Evolutionary conservation across 805 yeast species (phyloP).

Genomic region (Jamesozyma rosinii): DNA sequence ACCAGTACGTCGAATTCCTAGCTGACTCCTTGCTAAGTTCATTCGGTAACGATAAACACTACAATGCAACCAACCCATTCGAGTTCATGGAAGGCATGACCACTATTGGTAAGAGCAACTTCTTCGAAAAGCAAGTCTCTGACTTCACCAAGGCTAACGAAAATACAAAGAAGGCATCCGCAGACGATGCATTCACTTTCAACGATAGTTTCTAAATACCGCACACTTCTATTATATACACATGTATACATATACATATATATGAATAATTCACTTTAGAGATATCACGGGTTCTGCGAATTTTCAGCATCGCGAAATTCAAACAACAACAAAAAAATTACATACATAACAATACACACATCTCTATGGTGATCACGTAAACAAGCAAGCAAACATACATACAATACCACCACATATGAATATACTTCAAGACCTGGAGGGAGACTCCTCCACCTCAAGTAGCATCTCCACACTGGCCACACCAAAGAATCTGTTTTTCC

Average conservation of each 20-base stretch:
- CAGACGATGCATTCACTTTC: conserved; percentile 53
- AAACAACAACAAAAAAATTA: too few species aligned
- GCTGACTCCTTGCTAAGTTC: conserved; percentile 90
- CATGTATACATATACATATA: too few species aligned
- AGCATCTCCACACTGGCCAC: not conserved
- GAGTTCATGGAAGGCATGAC: conserved; percentile 98
- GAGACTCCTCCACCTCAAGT: not conserved
- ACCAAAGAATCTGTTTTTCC: conserved; percentile 2
- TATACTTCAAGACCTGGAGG: not conserved
- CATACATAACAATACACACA: too few species aligned
- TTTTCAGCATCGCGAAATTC: too few species aligned
- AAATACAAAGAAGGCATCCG: conserved; percentile 39
- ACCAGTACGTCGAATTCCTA: conserved; percentile 91
- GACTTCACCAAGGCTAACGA: conserved; percentile 96
- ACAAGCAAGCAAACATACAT: not conserved
- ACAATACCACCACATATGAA: not conserved
- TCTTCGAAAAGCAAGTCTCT: conserved; percentile 95
- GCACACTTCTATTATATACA: too few species aligned
- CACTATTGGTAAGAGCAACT: conserved; percentile 94
- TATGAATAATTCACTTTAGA: too few species aligned
- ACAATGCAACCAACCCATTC: conserved; percentile 84
- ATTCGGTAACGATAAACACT: conserved; percentile 79
- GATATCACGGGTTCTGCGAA: too few species aligned
- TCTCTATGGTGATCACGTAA: too few species aligned
- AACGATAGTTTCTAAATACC: conserved; percentile 91